A percentile compares a stretch with the other conserved stretches of the same genome.
These are phyloP conservation scores for Calocybe gangraenosa DNA, from an alignment of 768 basidiomycete species.

Conservation along the genomic window DNA sequence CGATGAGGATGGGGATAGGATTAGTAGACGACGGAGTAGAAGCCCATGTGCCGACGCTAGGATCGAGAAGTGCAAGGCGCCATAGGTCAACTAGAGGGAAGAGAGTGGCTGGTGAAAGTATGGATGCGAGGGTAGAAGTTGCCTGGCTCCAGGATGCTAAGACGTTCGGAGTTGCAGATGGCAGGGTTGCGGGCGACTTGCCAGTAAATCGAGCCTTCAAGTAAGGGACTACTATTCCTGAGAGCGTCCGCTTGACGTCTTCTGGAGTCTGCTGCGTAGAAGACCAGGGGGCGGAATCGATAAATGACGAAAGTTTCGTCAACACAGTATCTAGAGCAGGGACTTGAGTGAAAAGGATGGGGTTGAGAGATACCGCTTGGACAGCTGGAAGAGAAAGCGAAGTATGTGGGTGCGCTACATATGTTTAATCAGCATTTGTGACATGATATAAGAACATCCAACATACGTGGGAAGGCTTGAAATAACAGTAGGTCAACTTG, in stretches of 20 bases:
- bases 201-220: conserved; percentile 55
- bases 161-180: conserved; percentile 31
- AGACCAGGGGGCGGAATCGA: conserved; percentile 45
- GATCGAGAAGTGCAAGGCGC: conserved; percentile 72
- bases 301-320: conserved; percentile 57
- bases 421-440: not conserved
- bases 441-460: not conserved
- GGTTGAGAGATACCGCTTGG: conserved; percentile 60
- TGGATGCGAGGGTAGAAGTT: conserved; percentile 36
- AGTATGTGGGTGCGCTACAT: conserved; percentile 71
- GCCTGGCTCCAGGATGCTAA: conserved; percentile 47
- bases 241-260: conserved; percentile 48
- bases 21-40: conserved; percentile 31
- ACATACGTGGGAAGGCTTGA: conserved; percentile 78
- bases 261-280: conserved; percentile 23
- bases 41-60: conserved; percentile 48
- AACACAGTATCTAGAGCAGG: conserved; percentile 65
- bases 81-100: conserved; percentile 86
- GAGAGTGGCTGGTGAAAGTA: conserved; percentile 50
- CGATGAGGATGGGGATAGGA: conserved; percentile 42
- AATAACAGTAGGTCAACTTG: conserved; percentile 74
- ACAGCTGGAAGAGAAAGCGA: conserved; percentile 55
- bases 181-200: conserved; percentile 15
- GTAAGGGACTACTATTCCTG: conserved; percentile 51
- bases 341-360: conserved; percentile 72